Evolutionary conservation across 2,329 filamentous ascomycete genomes (phyloP), one percentile per base, ranked within the genome.

Genomic region (Penicillium sp.): DNA sequence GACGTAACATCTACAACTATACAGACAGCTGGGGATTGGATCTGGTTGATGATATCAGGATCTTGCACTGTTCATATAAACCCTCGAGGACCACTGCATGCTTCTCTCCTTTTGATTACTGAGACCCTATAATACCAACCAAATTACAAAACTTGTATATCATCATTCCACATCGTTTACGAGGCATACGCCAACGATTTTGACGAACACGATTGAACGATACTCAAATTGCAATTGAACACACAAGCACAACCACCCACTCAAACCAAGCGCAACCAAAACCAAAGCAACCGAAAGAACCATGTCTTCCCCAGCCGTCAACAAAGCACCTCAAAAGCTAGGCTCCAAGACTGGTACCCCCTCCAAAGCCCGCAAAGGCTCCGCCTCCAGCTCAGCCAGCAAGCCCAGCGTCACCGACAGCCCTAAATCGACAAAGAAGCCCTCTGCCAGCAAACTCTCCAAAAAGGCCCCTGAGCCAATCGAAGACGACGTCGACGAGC

Each of bases 401-500:
- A 54, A 61, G 34, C 57, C 50, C 31, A 58, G 46, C 44, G 16
- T 48, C 22, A 46, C 45, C 10, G 41, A 13, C 25, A 51, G 29
- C 18, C 46, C 54, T 19, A 55, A 61, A 46, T 46, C 52, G 11
- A n/a, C 37, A 11, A 63, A 62, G 47, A 56, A 62, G 45, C 36
- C 54, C n/a, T 57, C 59, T 3, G 45, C 55, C 4, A 58, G 48
- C 36, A 63, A 64, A 41, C 59, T 63, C 39, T 56, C 58, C 7
- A 49, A 58, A 10, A 62, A 59, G 41, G 52, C 51, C 8, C 58
- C 59, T 16, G 40, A 61, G 30, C 55, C 53, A 11, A 51, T 57
- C 31, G 41, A 56, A 25, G 57, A 62, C 29, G 54, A 60, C 3
- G 22, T 36, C 10, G 49, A 56, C 13, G 52, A 60, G 16, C 43